Evolutionary conservation across 331 rosid species (phyloP).

Genomic region (Malus hybrid): DNA sequence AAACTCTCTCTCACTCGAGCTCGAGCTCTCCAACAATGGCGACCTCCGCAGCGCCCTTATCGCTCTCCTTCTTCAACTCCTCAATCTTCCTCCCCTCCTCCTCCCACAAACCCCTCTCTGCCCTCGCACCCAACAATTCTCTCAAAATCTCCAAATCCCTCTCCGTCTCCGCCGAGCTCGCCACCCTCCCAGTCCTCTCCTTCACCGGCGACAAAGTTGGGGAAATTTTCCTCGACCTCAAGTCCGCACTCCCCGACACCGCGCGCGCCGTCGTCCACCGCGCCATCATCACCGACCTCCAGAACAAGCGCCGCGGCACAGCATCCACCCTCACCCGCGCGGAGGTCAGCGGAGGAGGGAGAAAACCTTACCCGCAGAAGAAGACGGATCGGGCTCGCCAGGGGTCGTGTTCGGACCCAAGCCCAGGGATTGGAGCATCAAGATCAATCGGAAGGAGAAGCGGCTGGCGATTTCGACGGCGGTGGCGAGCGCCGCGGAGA

Average conservation of each 20-base stretch:
- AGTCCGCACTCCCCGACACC: constrained; percentile 61
- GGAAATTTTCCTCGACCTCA: constrained; percentile 62
- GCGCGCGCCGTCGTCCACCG: constrained; percentile 96
- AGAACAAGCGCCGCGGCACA: constrained; percentile 96
- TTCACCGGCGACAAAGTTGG: constrained; percentile 70
- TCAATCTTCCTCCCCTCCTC: constrained; percentile 43
- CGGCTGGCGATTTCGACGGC: constrained; percentile 85
- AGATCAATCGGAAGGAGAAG: constrained; percentile 89
- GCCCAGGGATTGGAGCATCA: constrained; percentile 84
- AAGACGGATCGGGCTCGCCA: constrained; percentile 78
- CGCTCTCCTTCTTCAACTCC: constrained; percentile 50
- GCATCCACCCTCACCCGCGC: constrained; percentile 87
- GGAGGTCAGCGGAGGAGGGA: constrained; percentile 83
- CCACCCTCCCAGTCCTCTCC: constrained; percentile 71
- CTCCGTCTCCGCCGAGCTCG: constrained; percentile 39
- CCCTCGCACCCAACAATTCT: constrained; percentile 18
- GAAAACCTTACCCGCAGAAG: constrained; percentile 77
- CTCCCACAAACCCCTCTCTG: constrained; percentile 3
- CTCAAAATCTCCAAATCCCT: constrained; percentile 2
- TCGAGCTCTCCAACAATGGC: constrained; percentile 32
- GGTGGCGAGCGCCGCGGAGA: constrained; percentile 55
- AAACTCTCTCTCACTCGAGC: neutral
- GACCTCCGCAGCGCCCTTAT: constrained; percentile 21
- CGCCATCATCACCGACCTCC: constrained; percentile 72
- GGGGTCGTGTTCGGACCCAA: constrained; percentile 88